These are phyloP conservation scores for Triticum dicoccoides DNA, from an alignment of 176 grass and related monocot genomes.

Conservation along the genomic window DNA sequence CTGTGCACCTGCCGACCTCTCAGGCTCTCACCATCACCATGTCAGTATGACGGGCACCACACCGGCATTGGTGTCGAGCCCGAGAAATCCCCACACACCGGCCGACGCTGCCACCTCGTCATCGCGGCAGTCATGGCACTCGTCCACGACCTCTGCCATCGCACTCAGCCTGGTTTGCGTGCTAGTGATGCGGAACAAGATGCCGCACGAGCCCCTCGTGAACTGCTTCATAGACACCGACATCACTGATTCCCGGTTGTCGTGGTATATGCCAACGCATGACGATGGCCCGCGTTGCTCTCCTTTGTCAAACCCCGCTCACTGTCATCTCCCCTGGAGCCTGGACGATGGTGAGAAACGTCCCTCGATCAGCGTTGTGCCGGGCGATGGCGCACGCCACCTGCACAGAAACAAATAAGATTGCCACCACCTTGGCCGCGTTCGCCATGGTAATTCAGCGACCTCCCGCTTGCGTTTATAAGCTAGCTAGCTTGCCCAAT, in stretches of 20 bases:
- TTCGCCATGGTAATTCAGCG: not conserved
- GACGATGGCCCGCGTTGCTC: not conserved
- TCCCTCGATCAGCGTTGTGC: not conserved
- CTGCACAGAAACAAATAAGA: not conserved
- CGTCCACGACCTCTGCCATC: not conserved
- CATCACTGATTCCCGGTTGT: not conserved
- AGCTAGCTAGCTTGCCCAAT: not conserved
- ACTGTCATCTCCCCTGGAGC: not conserved
- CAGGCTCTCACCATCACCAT: not conserved
- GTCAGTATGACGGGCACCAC: not conserved
- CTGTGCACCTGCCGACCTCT: not conserved
- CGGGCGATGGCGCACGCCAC: not conserved
- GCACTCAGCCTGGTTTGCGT: not conserved
- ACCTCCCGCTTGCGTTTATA: not conserved
- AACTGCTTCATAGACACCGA: not conserved
- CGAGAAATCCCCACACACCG: not conserved
- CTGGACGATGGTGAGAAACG: not conserved
- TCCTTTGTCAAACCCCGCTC: conserved; percentile 2
- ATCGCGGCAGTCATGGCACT: not conserved
- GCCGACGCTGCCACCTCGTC: not conserved
- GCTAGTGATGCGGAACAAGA: not conserved
- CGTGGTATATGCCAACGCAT: not conserved
- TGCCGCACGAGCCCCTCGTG: not conserved
- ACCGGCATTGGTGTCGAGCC: not conserved
- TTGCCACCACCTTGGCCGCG: not conserved